A percentile compares a stretch with the other conserved stretches of the same genome.
phyloP scores from a whole-genome alignment of 441 rosid species.

The Raphanus hybrid region DNA sequence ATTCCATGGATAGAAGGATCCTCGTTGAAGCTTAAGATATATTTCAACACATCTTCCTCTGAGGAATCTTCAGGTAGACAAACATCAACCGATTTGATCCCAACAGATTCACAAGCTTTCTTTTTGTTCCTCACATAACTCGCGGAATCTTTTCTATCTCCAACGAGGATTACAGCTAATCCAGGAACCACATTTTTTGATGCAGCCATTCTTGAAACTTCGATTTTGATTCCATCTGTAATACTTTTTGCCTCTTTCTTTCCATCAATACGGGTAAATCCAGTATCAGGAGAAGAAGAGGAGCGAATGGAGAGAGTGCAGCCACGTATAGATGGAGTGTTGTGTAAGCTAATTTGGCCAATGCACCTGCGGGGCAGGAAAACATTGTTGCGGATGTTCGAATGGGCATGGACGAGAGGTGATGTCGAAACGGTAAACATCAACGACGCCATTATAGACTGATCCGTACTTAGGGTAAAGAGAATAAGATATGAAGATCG shows the following conservation, averaged over 20 bases:
- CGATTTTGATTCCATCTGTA: background rate
- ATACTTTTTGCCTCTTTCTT: background rate
- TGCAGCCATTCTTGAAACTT: background rate
- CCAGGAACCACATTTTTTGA: background rate
- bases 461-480: background rate
- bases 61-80: background rate
- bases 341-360: background rate
- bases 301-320: background rate
- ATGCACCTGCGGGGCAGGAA: background rate
- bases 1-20: background rate
- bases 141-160: background rate
- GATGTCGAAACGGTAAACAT: background rate
- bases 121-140: background rate
- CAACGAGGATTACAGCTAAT: background rate
- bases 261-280: background rate
- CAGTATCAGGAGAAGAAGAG: background rate
- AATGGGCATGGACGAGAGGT: background rate
- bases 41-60: background rate
- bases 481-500: background rate
- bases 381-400: background rate
- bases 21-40: background rate
- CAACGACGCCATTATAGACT: background rate
- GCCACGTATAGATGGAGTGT: background rate
- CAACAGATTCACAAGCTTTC: conserved; percentile 1
- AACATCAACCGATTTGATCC: background rate